Evolutionary conservation across 495 filamentous ascomycete genomes (phyloP).

Genomic region (Baudoinia panamericana): DNA sequence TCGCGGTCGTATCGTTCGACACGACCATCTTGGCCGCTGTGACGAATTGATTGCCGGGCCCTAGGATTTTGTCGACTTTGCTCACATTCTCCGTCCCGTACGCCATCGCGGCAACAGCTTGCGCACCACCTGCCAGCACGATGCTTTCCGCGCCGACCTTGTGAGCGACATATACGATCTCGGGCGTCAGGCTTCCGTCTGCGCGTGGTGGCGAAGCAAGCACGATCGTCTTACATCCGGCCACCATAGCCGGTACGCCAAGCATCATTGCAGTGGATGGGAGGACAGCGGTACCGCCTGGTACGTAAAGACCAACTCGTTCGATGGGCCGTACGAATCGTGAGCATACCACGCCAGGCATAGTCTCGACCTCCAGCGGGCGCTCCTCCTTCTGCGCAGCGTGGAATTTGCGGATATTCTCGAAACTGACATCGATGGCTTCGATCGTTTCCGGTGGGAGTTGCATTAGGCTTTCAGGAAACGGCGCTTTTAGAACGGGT

Average conservation of each 20-base stretch:
- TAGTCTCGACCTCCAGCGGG: constrained; percentile 75
- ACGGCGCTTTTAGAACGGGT: constrained; percentile 77
- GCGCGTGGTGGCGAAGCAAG: constrained; percentile 80
- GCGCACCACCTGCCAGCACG: constrained; percentile 86
- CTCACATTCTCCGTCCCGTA: constrained; percentile 71
- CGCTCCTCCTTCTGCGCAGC: constrained; percentile 71
- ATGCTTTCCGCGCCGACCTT: constrained; percentile 92
- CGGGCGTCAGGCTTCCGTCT: constrained; percentile 83
- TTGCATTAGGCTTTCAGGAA: constrained; percentile 71
- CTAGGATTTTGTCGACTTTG: constrained; percentile 98
- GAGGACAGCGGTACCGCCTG: constrained; percentile 88
- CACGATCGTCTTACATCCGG: constrained; percentile 91
- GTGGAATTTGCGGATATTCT: constrained; percentile 91
- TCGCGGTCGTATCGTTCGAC: constrained; percentile 85
- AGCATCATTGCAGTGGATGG: constrained; percentile 96
- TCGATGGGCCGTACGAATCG: constrained; percentile 89
- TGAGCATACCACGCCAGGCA: constrained; percentile 91
- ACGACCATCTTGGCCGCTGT: constrained; percentile 98
- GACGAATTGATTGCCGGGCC: constrained; percentile 96
- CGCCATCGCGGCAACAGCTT: constrained; percentile 84
- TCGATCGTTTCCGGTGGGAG: constrained; percentile 65
- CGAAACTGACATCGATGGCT: constrained; percentile 85
- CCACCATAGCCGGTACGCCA: constrained; percentile 92
- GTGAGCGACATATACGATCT: constrained; percentile 97
- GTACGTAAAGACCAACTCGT: constrained; percentile 85